Evolutionary conservation across 805 yeast genomes (phyloP).

Genomic region (Komagataella ulmi): DNA sequence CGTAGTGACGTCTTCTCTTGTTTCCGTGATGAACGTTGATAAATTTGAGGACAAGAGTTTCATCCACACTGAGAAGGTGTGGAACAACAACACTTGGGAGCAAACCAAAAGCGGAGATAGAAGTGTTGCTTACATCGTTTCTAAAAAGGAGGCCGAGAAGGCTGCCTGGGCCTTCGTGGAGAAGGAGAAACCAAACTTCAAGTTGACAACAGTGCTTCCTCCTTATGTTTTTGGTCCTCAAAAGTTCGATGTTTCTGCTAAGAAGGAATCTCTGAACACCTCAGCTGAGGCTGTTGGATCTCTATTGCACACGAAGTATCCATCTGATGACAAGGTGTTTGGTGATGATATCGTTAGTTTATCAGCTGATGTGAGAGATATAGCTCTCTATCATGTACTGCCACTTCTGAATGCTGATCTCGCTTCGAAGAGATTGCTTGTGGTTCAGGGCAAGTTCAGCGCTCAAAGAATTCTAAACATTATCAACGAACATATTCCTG

Average conservation of each 20-base stretch:
- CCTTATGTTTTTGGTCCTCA: constrained; percentile 39
- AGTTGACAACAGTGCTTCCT: constrained; percentile 28
- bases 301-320: constrained; percentile 8
- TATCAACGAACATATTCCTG: constrained; percentile 24
- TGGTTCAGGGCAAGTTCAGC: constrained; percentile 11
- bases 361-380: constrained; percentile 46
- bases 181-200: constrained; percentile 23
- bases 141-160: constrained; percentile 43
- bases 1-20: constrained; percentile 43
- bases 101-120: constrained; percentile 16
- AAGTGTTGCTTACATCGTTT: constrained; percentile 20
- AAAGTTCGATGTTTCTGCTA: constrained; percentile 18
- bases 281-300: constrained; percentile 16
- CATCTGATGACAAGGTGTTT: constrained; percentile 6
- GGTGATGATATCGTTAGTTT: constrained; percentile 2
- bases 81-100: constrained; percentile 25
- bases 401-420: constrained; percentile 29
- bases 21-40: constrained; percentile 22
- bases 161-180: constrained; percentile 41
- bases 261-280: constrained; percentile 11
- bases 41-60: constrained; percentile 9
- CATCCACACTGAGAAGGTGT: constrained; percentile 13
- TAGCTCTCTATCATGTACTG: constrained; percentile 39
- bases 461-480: constrained; percentile 15
- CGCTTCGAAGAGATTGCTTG: constrained; percentile 19